These are phyloP conservation scores for Ascochyta viciae-villosae DNA, from an alignment of 2,329 filamentous ascomycete genomes.

Conservation along the genomic window DNA sequence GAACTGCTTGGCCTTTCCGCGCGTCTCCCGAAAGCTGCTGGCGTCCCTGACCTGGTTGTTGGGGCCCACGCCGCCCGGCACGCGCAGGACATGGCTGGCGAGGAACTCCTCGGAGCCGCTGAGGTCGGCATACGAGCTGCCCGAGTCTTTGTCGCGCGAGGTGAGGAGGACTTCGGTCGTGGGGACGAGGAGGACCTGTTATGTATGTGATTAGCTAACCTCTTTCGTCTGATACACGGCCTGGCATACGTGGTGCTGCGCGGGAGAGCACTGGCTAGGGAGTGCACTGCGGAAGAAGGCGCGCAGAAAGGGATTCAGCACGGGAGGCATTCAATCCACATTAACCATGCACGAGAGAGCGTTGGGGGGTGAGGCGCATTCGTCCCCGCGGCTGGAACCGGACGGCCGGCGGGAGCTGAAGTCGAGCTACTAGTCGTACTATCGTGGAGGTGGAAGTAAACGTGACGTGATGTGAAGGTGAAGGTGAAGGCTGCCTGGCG, in stretches of 20 bases:
- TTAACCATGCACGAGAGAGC: slow-evolving; percentile 25
- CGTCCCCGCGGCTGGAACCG: slow-evolving; percentile 30
- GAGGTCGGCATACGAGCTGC: slow-evolving; percentile 77
- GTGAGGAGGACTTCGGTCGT: slow-evolving; percentile 90
- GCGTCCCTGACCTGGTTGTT: slow-evolving; percentile 59
- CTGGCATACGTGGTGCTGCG: slow-evolving; percentile 77
- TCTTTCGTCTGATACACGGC: not conserved
- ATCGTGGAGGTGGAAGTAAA: too few relatives aligned
- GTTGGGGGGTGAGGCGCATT: slow-evolving; percentile 37
- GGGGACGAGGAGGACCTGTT: slow-evolving; percentile 82
- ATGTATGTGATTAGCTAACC: slow-evolving; percentile 9
- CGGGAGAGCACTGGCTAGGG: slow-evolving; percentile 86
- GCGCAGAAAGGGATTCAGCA: slow-evolving; percentile 94
- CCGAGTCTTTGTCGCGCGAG: slow-evolving; percentile 85
- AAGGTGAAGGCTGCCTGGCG: slow-evolving; percentile 34
- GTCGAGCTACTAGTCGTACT: slow-evolving; percentile 10
- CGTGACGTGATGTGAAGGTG: too few relatives aligned
- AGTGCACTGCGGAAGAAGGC: slow-evolving; percentile 98
- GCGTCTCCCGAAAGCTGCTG: slow-evolving; percentile 74
- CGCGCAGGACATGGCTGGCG: slow-evolving; percentile 92
- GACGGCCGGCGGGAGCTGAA: slow-evolving; percentile 25
- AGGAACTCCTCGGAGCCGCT: slow-evolving; percentile 93
- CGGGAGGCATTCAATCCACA: slow-evolving; percentile 84
- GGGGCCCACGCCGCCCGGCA: slow-evolving; percentile 64
- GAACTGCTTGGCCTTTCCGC: slow-evolving; percentile 93